A percentile compares a stretch with the other conserved stretches of the same genome.
Conservation (phyloP, 129 eudicot genomes). For the Calendula officinalis region DNA sequence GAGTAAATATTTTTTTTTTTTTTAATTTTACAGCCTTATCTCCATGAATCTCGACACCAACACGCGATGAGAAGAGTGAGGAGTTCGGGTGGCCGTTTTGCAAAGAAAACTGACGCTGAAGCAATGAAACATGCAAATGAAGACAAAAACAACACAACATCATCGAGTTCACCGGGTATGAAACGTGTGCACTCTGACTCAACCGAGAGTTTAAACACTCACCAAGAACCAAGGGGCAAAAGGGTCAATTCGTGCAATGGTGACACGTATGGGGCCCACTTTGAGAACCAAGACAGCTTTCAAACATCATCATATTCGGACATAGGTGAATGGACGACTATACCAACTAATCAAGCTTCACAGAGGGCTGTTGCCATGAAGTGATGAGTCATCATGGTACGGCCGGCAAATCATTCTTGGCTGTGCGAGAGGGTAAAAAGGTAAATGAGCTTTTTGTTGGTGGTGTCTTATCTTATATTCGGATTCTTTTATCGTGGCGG, state of each 20-base stretch:
- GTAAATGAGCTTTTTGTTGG: conserved; percentile 22
- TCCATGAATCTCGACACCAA: conserved; percentile 91
- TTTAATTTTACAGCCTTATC: conserved; percentile 64
- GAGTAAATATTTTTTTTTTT: neutral
- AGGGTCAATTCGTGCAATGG: conserved; percentile 28
- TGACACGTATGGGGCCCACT: conserved; percentile 30
- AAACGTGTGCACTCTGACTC: conserved; percentile 36
- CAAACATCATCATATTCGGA: conserved; percentile 24
- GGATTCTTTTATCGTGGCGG: conserved; percentile 20
- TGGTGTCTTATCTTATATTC: conserved; percentile 1
- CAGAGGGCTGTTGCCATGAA: conserved; percentile 62
- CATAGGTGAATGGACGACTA: conserved; percentile 41
- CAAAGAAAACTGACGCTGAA: conserved; percentile 59
- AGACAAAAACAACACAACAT: conserved; percentile 33
- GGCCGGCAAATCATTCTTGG: conserved; percentile 91
- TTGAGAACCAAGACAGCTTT: conserved; percentile 37
- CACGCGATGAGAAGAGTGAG: conserved; percentile 81
- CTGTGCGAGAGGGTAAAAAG: conserved; percentile 42
- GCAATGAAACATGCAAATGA: conserved; percentile 27
- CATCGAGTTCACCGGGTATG: conserved; percentile 46
- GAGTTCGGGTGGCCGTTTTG: conserved; percentile 86
- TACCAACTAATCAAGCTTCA: conserved; percentile 37
- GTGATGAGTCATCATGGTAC: conserved; percentile 37
- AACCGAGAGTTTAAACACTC: conserved; percentile 29
- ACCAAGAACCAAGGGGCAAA: conserved; percentile 30